Conservation (phyloP, 2,329 filamentous ascomycete species). For the Fusarium sp. region DNA sequence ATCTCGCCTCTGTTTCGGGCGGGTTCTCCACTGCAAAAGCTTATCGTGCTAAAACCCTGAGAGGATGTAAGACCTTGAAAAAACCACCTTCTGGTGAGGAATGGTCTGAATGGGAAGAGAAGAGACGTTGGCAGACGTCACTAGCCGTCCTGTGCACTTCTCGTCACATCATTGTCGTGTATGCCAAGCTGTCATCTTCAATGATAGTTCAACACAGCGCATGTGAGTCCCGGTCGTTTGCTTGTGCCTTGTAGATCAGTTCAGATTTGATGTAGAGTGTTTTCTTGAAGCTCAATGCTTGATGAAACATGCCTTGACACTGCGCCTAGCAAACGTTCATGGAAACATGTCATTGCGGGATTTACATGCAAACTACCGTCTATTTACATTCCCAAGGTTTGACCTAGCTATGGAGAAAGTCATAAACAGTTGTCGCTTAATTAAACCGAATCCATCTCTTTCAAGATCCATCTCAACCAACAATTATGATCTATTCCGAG, state of each 20-base stretch:
- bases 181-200: conserved; percentile 14
- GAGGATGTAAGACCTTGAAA: conserved; percentile 1
- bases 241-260: conserved; percentile 9
- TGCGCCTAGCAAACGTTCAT: neutral
- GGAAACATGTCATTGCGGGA: neutral
- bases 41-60: conserved; percentile 25
- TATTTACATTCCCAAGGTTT: neutral
- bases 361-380: neutral
- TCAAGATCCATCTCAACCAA: conserved; percentile 17
- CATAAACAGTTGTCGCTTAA: conserved; percentile 16
- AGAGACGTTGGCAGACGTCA: neutral
- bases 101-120: neutral
- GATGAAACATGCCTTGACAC: neutral
- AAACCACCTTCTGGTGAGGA: neutral
- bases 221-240: neutral
- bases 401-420: neutral
- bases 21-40: conserved; percentile 40
- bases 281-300: neutral
- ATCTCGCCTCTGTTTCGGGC: conserved; percentile 32
- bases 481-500: neutral
- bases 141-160: neutral
- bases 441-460: conserved; percentile 21
- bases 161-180: neutral
- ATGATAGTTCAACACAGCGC: neutral
- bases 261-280: neutral